Base-by-base conservation (phyloP, 1,284 basidiomycete species). In the Ustilago curta region DNA sequence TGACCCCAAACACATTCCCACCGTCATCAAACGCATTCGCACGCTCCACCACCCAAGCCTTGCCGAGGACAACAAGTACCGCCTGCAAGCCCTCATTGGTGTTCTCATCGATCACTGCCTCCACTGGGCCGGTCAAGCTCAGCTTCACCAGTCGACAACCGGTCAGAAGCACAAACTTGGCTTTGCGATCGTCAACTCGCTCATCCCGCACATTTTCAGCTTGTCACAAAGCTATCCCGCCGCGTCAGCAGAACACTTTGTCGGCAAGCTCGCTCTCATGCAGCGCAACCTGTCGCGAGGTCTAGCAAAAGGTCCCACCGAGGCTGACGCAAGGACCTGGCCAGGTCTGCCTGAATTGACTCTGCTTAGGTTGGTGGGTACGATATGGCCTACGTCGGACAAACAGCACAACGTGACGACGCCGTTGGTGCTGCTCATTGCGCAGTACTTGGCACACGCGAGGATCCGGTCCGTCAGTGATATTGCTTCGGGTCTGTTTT, bases 21-120 rank as follows among this genome's bases (percentile, higher is more conserved):
- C 88, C 0, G 93, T 99, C 7, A 88, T 98, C 25, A 91, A 97
- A 81, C 92, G 97, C 44, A 96, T 99, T 62, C 90, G 95, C 23
- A 89, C 93, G 0, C 86, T 98, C 6, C 91, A 97, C 83, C 96
- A 99, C 83, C 92, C 96, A 2, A 95, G 93, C 81, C 87, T 99
- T 5, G 91, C 90, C 0, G 90, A 91, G 40, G 94, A 93, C 43
- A 99, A 99, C 87, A 97, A 96, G 85, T 89, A 90, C 84, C 96
- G 93, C 85, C 71, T 84, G 21, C 81, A 83, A 59, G 78, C 77
- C 4, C 88, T 99, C 73, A 88, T 91, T 18, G 89, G 89, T 21
- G 90, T 97, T 12, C 89, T 99, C n/a, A 88, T 99, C 68, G 97
- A 99, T 83, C 93, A 98, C 82, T 88, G 93, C 52, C 88, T 99